A percentile compares a stretch with the other conserved stretches of the same genome.
Evolutionary conservation across 305 asterid species (phyloP).

Genomic region (Fraxinus ornus): DNA sequence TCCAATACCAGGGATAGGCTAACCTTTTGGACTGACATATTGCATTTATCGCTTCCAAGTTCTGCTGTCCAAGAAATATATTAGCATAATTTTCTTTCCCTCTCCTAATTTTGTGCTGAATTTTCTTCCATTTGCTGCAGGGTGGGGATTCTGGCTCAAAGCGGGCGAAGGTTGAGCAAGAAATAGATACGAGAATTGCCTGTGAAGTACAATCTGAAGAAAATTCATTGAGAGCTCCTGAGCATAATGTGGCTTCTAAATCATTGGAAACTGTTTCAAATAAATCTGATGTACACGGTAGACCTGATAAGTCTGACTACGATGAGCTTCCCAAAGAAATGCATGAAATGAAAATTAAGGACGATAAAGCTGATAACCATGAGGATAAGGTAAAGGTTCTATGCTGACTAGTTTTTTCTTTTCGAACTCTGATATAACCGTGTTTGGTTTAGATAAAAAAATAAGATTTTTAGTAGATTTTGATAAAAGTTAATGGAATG

Average conservation of each 20-base stretch:
- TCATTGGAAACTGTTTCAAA: slow-evolving; percentile 40
- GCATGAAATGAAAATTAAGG: slow-evolving; percentile 79
- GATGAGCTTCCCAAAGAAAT: slow-evolving; percentile 77
- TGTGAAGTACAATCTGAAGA: slow-evolving; percentile 40
- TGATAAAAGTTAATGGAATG: not conserved
- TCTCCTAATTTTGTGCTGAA: not conserved
- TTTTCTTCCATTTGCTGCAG: slow-evolving; percentile 29
- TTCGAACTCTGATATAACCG: not conserved
- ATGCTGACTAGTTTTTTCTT: not conserved
- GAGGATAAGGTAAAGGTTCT: slow-evolving; percentile 58
- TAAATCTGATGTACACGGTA: slow-evolving; percentile 36
- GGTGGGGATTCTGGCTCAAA: slow-evolving; percentile 68
- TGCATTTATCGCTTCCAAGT: not conserved
- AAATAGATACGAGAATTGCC: slow-evolving; percentile 37
- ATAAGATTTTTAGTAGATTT: not conserved
- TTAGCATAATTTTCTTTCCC: not conserved
- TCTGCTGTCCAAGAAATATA: not conserved
- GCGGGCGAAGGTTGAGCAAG: slow-evolving; percentile 74
- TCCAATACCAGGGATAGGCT: not conserved
- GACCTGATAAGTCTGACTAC: slow-evolving; percentile 38
- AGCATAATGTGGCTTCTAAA: slow-evolving; percentile 39
- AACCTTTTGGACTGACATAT: not conserved
- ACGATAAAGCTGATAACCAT: slow-evolving; percentile 43
- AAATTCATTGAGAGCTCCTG: slow-evolving; percentile 29
- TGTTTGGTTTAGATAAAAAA: not conserved